These are phyloP conservation scores for Eurotiales sp. DNA, from an alignment of 2,329 filamentous ascomycete genomes.

Conservation along the genomic window DNA sequence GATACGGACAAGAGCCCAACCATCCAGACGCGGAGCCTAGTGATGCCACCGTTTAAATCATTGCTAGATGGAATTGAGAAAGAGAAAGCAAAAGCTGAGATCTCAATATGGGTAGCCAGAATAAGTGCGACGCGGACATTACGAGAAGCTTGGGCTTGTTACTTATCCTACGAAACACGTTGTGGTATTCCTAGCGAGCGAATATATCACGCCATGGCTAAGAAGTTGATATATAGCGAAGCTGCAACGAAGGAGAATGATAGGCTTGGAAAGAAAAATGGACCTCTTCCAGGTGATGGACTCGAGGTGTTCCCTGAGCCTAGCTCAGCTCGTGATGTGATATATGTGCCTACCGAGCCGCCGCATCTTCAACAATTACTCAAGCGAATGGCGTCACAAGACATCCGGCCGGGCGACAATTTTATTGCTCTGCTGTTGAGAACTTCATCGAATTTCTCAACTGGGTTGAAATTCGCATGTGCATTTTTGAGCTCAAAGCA, in stretches of 20 bases:
- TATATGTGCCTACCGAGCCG: constrained; percentile 53
- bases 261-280: no score
- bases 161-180: constrained; percentile 52
- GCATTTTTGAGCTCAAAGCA: constrained; percentile 34
- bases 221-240: constrained; percentile 48
- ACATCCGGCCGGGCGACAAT: constrained; percentile 40
- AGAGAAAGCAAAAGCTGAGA: constrained; percentile 18
- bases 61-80: constrained; percentile 14
- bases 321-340: constrained; percentile 53
- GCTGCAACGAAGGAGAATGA: constrained; percentile 18
- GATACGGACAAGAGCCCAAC: constrained; percentile 61
- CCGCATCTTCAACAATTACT: constrained; percentile 53
- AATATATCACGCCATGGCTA: constrained; percentile 56
- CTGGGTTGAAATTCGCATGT: constrained; percentile 37
- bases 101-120: constrained; percentile 53
- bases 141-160: constrained; percentile 63
- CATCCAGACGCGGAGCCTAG: constrained; percentile 54
- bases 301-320: constrained; percentile 54
- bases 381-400: constrained; percentile 45
- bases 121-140: constrained; percentile 58
- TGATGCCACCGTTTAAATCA: constrained; percentile 27
- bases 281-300: constrained; percentile 52
- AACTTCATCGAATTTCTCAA: constrained; percentile 35
- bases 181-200: constrained; percentile 32
- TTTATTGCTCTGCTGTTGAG: constrained; percentile 51